phyloP scores from a whole-genome alignment of 306 rosid genomes.

The Chamaecrista fasciculata region DNA sequence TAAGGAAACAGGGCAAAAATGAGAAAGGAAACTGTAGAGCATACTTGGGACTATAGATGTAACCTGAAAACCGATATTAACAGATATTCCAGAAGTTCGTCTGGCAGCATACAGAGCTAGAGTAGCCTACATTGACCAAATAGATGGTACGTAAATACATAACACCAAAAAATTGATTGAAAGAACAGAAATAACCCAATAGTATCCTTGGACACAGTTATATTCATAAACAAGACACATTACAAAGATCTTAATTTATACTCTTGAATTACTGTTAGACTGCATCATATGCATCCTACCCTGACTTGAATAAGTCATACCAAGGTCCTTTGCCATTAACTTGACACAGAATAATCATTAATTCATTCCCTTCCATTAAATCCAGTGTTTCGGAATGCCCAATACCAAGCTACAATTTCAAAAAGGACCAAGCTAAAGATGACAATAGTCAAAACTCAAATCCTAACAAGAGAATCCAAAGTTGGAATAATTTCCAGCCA shows the following conservation, averaged over 20 bases:
- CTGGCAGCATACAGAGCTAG: constrained; percentile 84
- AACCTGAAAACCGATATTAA: constrained; percentile 89
- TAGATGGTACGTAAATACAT: constrained; percentile 22
- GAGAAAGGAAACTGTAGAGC: constrained; percentile 29
- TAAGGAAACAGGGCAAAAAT: background rate
- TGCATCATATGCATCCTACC: background rate
- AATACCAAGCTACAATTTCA: background rate
- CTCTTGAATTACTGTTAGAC: background rate
- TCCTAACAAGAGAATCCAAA: background rate
- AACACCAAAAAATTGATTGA: background rate
- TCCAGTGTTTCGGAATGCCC: background rate
- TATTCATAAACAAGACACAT: background rate
- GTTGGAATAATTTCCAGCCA: background rate
- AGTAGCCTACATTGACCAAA: constrained; percentile 61
- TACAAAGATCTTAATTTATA: background rate
- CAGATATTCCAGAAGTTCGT: constrained; percentile 83
- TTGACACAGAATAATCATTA: background rate
- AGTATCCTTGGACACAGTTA: background rate
- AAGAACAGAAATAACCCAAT: background rate
- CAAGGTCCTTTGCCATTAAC: background rate
- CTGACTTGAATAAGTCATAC: background rate
- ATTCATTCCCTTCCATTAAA: background rate
- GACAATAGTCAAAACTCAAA: no score
- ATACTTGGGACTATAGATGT: constrained; percentile 94
- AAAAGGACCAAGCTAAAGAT: background rate